Evolutionary conservation across 768 basidiomycete species (phyloP).

Genomic region (Pisolithus microcarpus): DNA sequence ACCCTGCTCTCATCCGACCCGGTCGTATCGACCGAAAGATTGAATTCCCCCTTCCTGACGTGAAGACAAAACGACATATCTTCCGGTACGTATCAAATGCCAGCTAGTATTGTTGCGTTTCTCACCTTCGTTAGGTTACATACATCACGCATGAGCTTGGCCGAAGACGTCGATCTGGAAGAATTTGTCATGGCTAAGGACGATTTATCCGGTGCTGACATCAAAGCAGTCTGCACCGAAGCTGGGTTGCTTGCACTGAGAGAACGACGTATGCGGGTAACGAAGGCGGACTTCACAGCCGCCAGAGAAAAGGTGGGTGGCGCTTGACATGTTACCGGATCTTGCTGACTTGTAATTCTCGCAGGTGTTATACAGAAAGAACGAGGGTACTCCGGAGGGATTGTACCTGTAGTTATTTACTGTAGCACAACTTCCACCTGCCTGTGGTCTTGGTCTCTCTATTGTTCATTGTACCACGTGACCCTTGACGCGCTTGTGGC

Average conservation of each 20-base stretch:
- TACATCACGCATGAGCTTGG: slow-evolving; percentile 90
- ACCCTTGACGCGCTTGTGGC: slow-evolving; percentile 6
- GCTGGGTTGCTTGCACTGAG: slow-evolving; percentile 93
- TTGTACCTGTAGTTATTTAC: slow-evolving; percentile 55
- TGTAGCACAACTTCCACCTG: no score
- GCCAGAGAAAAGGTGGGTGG: slow-evolving; percentile 84
- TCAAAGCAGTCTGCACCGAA: slow-evolving; percentile 98
- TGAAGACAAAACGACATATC: slow-evolving; percentile 98
- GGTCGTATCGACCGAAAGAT: slow-evolving; percentile 99
- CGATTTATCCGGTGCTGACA: slow-evolving; percentile 93
- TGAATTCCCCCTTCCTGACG: slow-evolving; percentile 93
- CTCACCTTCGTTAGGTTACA: slow-evolving; percentile 51
- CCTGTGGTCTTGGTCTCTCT: no score
- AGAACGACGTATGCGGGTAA: slow-evolving; percentile 92
- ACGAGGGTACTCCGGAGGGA: slow-evolving; percentile 91
- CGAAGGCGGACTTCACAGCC: slow-evolving; percentile 80
- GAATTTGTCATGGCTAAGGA: slow-evolving; percentile 96
- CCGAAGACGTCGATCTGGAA: slow-evolving; percentile 85
- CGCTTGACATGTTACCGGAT: background rate
- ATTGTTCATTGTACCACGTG: background rate
- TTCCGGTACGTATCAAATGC: slow-evolving; percentile 56
- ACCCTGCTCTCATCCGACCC: slow-evolving; percentile 96
- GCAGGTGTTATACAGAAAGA: slow-evolving; percentile 89
- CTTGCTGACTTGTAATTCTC: slow-evolving; percentile 8
- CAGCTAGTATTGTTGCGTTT: background rate